These are phyloP conservation scores for Asterophora lycoperdoides DNA, from an alignment of 768 basidiomycete genomes.

Conservation along the genomic window DNA sequence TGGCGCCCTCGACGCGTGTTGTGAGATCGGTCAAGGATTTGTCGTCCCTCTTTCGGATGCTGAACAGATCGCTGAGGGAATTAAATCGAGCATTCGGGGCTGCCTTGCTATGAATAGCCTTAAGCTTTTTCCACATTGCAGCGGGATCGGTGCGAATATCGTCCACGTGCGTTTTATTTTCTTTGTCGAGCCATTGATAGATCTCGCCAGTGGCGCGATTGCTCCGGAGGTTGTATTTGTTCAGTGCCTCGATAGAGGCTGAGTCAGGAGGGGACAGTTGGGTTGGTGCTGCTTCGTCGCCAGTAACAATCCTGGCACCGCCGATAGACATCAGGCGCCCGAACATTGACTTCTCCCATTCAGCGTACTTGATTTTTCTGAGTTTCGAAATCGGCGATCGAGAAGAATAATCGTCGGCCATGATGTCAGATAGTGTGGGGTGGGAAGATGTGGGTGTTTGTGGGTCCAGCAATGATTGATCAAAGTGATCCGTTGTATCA, in stretches of 20 bases:
- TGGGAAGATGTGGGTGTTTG: not conserved
- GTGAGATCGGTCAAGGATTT: no score
- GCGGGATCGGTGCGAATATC: no score
- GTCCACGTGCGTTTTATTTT: no score
- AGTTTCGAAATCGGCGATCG: no score
- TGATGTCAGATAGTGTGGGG: not conserved
- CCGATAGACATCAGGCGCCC: no score
- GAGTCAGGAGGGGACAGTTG: not conserved
- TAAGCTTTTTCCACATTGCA: conserved; percentile 3
- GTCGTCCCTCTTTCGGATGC: no score
- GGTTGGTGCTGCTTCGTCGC: not conserved
- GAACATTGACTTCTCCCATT: conserved; percentile 10
- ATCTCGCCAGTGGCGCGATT: no score
- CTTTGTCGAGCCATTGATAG: no score
- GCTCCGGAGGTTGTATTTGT: no score
- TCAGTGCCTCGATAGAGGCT: not conserved
- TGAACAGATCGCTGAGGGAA: conserved; percentile 4
- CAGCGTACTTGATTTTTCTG: conserved; percentile 3
- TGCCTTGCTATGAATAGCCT: conserved; percentile 1
- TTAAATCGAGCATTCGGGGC: conserved; percentile 4
- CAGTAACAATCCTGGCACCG: no score
- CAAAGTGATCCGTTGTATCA: no score
- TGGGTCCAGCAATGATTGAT: no score
- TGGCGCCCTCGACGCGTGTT: conserved; percentile 3
- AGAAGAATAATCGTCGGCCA: not conserved